Evolutionary conservation across 805 yeast species (phyloP), one percentile per base, ranked within the genome.

Genomic region (Candida quercuum): DNA sequence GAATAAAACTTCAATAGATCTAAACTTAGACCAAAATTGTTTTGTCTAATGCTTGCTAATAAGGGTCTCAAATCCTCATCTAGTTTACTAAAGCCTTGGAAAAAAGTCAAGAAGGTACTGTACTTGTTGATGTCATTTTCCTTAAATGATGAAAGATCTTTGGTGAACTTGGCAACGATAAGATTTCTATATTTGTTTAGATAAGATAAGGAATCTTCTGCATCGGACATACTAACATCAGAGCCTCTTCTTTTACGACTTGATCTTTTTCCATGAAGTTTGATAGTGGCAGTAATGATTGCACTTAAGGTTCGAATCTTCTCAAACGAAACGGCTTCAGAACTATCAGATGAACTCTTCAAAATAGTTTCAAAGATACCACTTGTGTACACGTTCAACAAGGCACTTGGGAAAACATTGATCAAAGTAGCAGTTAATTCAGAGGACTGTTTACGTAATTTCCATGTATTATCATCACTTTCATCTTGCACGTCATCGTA

Each of bases 391-490:
- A 73, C 41, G 3, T 46, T 29, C 6, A 66, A 56, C 14, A 76
- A 48, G 2, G 53, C 39, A 1, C 42, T 37, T 3, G 79, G 74
- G 36, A 61, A 63, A 2, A 51, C 45, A 3, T 49, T 50, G n/a
- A 72, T 57, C 12, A 73, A 39, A 0, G 67, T 50, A 14, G 66
- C 55, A 7, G 72, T 49, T 24, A 78, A 49, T 22, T 59, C 60
- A 6, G 74, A 65, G 0, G 85, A 60, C 37, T 69, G 71, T 29
- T 74, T 62, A 41, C 93, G 63, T 15, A 84, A 58, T 45, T 74
- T 79, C 83, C 89, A 80, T 2, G 81, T 70, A 36, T 64, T 66
- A 37, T 73, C 81, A 25, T 73, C 76, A 40, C 56, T 58, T 15
- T 63, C 68, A 34, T 63, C 71, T 10, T 61, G 57, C 34, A 57